Evolutionary conservation across 148 eudicot genomes (phyloP).

Genomic region (Nepenthes mirabilis): DNA sequence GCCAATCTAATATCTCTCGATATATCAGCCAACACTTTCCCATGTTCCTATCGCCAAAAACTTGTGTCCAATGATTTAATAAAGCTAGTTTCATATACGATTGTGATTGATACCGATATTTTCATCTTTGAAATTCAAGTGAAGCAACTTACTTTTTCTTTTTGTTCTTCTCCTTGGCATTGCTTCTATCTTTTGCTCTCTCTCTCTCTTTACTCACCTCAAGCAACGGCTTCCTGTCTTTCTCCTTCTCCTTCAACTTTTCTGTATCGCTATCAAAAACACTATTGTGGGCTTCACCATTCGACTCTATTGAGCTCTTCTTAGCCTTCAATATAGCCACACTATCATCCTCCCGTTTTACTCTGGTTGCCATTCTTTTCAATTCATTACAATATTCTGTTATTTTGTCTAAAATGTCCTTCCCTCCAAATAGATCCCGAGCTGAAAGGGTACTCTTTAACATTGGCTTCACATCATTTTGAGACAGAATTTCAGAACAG

Average conservation of each 20-base stretch:
- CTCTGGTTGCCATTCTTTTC: constrained; percentile 17
- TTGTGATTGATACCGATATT: too few species aligned
- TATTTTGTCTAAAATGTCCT: constrained; percentile 51
- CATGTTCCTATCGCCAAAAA: too few species aligned
- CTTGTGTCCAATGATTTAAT: too few species aligned
- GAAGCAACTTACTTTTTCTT: constrained; percentile 28
- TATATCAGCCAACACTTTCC: too few species aligned
- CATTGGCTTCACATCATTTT: constrained; percentile 19
- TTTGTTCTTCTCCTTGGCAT: constrained; percentile 21
- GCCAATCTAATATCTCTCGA: too few species aligned
- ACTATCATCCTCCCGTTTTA: constrained; percentile 25
- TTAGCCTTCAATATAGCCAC: constrained; percentile 7
- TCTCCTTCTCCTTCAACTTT: constrained; percentile 9
- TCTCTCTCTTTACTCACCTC: constrained; percentile 26
- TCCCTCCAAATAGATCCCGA: constrained; percentile 62
- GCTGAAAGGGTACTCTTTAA: constrained; percentile 59
- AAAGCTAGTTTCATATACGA: too few species aligned
- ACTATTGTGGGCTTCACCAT: neutral
- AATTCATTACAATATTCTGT: constrained; percentile 69
- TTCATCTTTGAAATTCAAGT: neutral
- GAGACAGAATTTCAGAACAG: constrained; percentile 9
- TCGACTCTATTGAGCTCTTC: constrained; percentile 7
- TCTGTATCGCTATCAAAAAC: neutral
- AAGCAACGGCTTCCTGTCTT: constrained; percentile 56
- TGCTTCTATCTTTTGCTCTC: constrained; percentile 17